phyloP scores from a whole-genome alignment of 352 stramenopile species.

The Blastocystis sp. region DNA sequence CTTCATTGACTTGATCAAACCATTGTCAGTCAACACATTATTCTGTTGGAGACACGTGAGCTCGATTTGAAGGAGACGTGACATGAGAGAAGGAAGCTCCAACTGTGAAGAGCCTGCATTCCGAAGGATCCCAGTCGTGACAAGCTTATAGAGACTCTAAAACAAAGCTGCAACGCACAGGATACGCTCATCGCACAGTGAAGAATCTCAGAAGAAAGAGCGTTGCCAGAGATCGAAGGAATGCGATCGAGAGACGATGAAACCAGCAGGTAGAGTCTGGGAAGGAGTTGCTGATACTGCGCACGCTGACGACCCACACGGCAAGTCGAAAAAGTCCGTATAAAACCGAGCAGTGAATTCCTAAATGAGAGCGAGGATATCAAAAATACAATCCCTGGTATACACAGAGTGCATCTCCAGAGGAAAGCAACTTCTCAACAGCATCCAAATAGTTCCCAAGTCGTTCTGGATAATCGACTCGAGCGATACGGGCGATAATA shows the following conservation, averaged over 20 bases:
- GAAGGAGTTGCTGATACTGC: not conserved
- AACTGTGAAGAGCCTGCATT: not conserved
- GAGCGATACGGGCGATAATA: conserved; percentile 14
- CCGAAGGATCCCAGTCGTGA: not conserved
- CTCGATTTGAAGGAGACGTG: not conserved
- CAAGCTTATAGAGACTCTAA: not conserved
- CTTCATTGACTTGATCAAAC: not conserved
- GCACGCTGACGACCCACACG: not conserved
- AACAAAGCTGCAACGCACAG: not conserved
- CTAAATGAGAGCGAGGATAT: not conserved
- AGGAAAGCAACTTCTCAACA: not conserved
- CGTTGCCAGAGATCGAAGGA: not conserved
- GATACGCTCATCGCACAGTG: not conserved
- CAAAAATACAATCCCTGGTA: conserved; percentile 18
- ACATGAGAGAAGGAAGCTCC: not conserved
- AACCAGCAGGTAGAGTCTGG: not conserved
- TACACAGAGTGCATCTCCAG: not conserved
- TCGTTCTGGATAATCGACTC: conserved; percentile 18
- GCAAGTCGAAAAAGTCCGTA: conserved; percentile 27
- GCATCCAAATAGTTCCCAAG: not conserved
- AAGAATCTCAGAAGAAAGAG: not conserved
- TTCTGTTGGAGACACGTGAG: not conserved
- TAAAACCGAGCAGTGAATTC: not conserved
- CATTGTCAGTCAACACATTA: not conserved
- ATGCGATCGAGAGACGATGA: not conserved